Percentiles rank a stretch among this genome's conserved stretches.
These are phyloP conservation scores for Schoenoplectus tabernaemontani DNA, from an alignment of 202 grass and related monocot species.

Conservation along the genomic window DNA sequence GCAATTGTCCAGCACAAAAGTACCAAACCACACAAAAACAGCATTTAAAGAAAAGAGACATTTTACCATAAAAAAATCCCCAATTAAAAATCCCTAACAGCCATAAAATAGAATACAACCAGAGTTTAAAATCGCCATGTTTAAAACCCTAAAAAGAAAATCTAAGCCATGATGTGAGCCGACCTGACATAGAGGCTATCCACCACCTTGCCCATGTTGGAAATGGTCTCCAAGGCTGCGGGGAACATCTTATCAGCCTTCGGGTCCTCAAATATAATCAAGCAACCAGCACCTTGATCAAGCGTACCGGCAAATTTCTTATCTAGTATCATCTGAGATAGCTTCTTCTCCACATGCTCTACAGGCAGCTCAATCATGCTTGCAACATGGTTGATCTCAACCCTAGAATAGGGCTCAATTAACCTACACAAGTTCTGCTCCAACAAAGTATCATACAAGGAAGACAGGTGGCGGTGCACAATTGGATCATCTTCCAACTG, in stretches of 20 bases:
- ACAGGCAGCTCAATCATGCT: slow-evolving; percentile 74
- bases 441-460: slow-evolving; percentile 75
- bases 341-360: slow-evolving; percentile 82
- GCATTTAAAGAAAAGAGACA: slow-evolving; percentile 3
- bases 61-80: background rate
- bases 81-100: slow-evolving; percentile 3
- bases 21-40: background rate
- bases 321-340: slow-evolving; percentile 92
- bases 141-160: slow-evolving; percentile 16
- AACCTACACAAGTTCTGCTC: slow-evolving; percentile 95
- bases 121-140: background rate
- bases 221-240: slow-evolving; percentile 64
- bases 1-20: background rate
- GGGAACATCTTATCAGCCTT: slow-evolving; percentile 79
- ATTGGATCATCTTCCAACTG: slow-evolving; percentile 93
- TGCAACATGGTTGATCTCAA: slow-evolving; percentile 69
- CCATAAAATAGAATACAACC: background rate
- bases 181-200: slow-evolving; percentile 93
- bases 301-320: slow-evolving; percentile 91
- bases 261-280: slow-evolving; percentile 78
- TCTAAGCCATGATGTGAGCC: slow-evolving; percentile 73
- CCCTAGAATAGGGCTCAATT: slow-evolving; percentile 83
- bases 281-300: slow-evolving; percentile 83
- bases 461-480: slow-evolving; percentile 86
- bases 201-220: slow-evolving; percentile 74